Base-by-base conservation (phyloP, 495 filamentous ascomycete species). In the Entonaema liquescens region DNA sequence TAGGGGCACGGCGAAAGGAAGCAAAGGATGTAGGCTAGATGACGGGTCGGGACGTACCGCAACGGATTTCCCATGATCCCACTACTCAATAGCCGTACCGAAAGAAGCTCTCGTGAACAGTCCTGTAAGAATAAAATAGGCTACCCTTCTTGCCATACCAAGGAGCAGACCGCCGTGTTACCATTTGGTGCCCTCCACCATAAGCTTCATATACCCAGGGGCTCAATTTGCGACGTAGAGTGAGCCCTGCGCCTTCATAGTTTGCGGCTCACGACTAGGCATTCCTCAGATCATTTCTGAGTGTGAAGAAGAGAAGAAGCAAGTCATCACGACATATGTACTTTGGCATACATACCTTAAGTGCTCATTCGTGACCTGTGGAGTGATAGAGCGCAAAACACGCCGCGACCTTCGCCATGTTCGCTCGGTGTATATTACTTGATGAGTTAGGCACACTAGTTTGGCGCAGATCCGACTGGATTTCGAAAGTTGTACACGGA, bases 1-100 rank as follows among this genome's bases (percentile, higher is more conserved):
- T 65, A 56, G 65, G 59, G 65, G 70, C 70, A 68, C 65, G 70
- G 70, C 17, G 56, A 68, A 38, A 73, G 65, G 65, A 68, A 62
- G 59, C 59, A 64, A 72, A 67, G 70, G 62, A 68, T 63, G 70
- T 67, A 44, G 38, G 31, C 40, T 58, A 47, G 49, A 61, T 64
- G 64, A 42, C 60, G 65, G 70, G 28, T 47, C 70, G 70, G 70
- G 29, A 65, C 70, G 70, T 54, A 65, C 70, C 70, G 61, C 33
- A 61, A 62, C 25, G 26, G 65, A 65, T 73, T 59, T 28, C 47
- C 61, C 60, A 56, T 64, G 70, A 68, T 73, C 65, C 50, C 42
- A 50, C 54, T 13, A 28, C 52, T 44, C 25, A 47, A 33, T 38
- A 66, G 42, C 26, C 42, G 36, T 53, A 64, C 62, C 44, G 59